These are phyloP conservation scores for Lithohypha guttulata DNA, from an alignment of 2,329 filamentous ascomycete genomes.

Conservation along the genomic window DNA sequence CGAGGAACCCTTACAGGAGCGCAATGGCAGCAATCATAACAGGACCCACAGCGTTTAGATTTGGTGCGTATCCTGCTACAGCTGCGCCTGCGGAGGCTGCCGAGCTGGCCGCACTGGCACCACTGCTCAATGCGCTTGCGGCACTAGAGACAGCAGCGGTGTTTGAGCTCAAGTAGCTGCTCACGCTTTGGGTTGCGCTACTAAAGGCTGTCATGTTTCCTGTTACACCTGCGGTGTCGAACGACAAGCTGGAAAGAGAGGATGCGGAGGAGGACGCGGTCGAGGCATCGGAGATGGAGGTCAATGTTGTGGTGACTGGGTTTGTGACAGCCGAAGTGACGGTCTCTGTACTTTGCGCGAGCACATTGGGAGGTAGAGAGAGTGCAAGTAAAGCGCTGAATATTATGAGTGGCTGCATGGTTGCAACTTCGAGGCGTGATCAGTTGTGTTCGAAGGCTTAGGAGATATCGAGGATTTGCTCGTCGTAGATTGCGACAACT, in stretches of 20 bases:
- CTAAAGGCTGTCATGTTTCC: constrained; percentile 2
- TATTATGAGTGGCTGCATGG: too few relatives aligned
- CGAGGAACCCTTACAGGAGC: background rate
- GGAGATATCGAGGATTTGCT: too few relatives aligned
- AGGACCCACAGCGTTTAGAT: background rate
- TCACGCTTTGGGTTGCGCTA: background rate
- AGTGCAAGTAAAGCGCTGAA: too few relatives aligned
- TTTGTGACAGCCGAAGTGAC: background rate
- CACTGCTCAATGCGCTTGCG: background rate
- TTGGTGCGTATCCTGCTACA: background rate
- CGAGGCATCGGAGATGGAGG: background rate
- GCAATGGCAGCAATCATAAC: background rate
- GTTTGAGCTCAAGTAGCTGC: constrained; percentile 1
- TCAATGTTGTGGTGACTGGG: constrained; percentile 1
- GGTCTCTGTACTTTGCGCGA: constrained; percentile 1
- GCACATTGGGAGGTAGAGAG: too few relatives aligned
- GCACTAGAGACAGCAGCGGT: background rate
- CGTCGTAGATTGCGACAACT: too few relatives aligned
- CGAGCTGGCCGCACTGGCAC: background rate
- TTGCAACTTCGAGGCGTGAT: too few relatives aligned
- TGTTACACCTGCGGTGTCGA: constrained; percentile 1
- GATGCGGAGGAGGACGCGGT: constrained; percentile 8
- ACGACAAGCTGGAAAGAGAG: background rate
- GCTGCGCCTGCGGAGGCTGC: background rate
- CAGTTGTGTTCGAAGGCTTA: too few relatives aligned